Evolutionary conservation across 2,329 filamentous ascomycete genomes (phyloP).

Genomic region (Samsoniella hepiali): DNA sequence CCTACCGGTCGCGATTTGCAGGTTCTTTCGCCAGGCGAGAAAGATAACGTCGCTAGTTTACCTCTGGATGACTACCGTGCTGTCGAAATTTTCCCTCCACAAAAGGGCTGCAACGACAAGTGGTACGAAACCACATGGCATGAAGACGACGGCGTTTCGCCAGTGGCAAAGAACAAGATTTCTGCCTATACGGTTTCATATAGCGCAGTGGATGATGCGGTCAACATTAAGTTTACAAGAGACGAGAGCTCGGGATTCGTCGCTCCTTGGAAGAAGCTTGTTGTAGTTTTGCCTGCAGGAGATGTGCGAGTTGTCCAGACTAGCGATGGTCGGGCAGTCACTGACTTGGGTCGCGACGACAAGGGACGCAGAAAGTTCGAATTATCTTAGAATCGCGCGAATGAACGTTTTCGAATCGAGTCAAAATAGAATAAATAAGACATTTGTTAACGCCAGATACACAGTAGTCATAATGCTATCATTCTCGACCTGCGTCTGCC

Average conservation of each 20-base stretch:
- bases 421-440: background rate
- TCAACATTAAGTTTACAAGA: slow-evolving; percentile 29
- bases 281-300: slow-evolving; percentile 32
- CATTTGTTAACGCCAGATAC: no score
- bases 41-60: slow-evolving; percentile 37
- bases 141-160: slow-evolving; percentile 39
- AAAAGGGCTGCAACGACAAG: slow-evolving; percentile 21
- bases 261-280: slow-evolving; percentile 34
- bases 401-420: no score
- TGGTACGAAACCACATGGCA: slow-evolving; percentile 34
- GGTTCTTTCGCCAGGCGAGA: slow-evolving; percentile 34
- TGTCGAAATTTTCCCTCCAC: slow-evolving; percentile 42
- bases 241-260: slow-evolving; percentile 33
- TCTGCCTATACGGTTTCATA: slow-evolving; percentile 34
- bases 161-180: slow-evolving; percentile 30
- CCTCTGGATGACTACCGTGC: slow-evolving; percentile 42
- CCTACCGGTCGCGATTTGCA: slow-evolving; percentile 38
- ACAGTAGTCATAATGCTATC: background rate
- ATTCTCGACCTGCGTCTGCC: background rate
- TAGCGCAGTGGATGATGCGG: slow-evolving; percentile 18
- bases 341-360: slow-evolving; percentile 23
- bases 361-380: slow-evolving; percentile 25
- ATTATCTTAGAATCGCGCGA: background rate
- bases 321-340: slow-evolving; percentile 16
- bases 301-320: slow-evolving; percentile 26